Evolutionary conservation across 805 yeast genomes (phyloP), one percentile per base, ranked within the genome.

Genomic region (Candida takata): DNA sequence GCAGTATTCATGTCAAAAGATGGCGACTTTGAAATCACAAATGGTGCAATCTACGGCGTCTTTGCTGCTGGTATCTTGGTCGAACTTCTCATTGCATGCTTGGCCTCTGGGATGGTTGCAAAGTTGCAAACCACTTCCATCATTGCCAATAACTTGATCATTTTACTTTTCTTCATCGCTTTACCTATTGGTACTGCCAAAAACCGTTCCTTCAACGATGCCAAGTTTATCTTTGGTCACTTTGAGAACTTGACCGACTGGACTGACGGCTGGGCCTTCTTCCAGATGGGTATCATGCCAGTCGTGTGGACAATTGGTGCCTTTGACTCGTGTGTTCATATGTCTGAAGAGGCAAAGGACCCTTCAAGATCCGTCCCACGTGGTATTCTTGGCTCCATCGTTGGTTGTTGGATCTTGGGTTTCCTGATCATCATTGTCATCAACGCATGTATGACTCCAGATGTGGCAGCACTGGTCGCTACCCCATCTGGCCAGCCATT

Each of bases 301-400:
- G 75, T 78, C 4, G 70, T 79, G 42, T 80, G 88, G 87, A 77
- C 84, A 14, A 78, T 79, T 56, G 82, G 83, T 24, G 78, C 82
- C 1, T 78, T 77, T 55, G 86, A 79, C 52, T 71, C 82, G 5
- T 74, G 79, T 47, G 72, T 79, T 33, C 86, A 79, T 56, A 73
- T 78, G 77, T 64, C 79, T 14, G 87, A 79, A 57, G 86, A 80
- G 52, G 78, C 79, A 24, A 62, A 64, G 35, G 70, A 77, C 49
- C 82, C 85, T 8, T 61, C 74, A 7, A 64, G 62, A 34, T 73
- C 81, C 8, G 77, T 77, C 7, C 86, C 86, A 6, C 55, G 71
- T 27, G 86, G 84, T 61, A 77, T 79, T 32, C 57, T 72, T 16
- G 71, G 76, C 27, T 70, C 82, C 7, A 73, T 77, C 38, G 40